Conservation (phyloP, 177 flowering plant species). For the Vitis hybrid region DNA sequence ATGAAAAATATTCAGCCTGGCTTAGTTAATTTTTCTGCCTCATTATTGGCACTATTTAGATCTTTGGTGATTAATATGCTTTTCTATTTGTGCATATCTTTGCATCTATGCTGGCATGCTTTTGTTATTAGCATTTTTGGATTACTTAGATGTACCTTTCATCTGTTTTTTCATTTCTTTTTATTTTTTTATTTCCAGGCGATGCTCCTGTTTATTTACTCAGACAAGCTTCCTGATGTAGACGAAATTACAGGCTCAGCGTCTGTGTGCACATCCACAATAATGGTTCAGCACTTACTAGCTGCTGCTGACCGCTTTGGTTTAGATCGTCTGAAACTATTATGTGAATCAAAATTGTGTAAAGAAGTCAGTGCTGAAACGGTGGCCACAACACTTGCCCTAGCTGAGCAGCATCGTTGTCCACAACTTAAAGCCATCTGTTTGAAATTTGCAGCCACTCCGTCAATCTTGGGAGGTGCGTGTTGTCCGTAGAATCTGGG, state of each 20-base stretch:
- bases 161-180: conserved; percentile 1
- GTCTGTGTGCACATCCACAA: conserved; percentile 40
- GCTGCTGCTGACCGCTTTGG: conserved; percentile 77
- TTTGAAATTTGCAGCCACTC: conserved; percentile 60
- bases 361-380: conserved; percentile 55
- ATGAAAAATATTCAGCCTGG: too few relatives aligned
- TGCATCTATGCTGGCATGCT: neutral
- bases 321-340: conserved; percentile 53
- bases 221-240: conserved; percentile 61
- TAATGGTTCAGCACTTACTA: conserved; percentile 68
- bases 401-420: conserved; percentile 74
- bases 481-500: conserved; percentile 33
- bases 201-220: conserved; percentile 63
- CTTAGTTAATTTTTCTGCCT: too few relatives aligned
- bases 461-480: conserved; percentile 77
- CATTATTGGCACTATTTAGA: too few relatives aligned
- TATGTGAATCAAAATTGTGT: conserved; percentile 76
- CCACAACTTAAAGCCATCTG: conserved; percentile 63
- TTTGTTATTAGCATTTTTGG: neutral
- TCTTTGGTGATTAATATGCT: too few relatives aligned
- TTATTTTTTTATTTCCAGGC: conserved; percentile 29
- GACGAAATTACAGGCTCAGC: conserved; percentile 44
- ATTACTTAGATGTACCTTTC: neutral
- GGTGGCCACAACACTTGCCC: conserved; percentile 74
- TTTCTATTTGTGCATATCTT: too few relatives aligned